phyloP scores from a whole-genome alignment of 2,329 filamentous ascomycete species.

The Ceratocystiopsis sp. region DNA sequence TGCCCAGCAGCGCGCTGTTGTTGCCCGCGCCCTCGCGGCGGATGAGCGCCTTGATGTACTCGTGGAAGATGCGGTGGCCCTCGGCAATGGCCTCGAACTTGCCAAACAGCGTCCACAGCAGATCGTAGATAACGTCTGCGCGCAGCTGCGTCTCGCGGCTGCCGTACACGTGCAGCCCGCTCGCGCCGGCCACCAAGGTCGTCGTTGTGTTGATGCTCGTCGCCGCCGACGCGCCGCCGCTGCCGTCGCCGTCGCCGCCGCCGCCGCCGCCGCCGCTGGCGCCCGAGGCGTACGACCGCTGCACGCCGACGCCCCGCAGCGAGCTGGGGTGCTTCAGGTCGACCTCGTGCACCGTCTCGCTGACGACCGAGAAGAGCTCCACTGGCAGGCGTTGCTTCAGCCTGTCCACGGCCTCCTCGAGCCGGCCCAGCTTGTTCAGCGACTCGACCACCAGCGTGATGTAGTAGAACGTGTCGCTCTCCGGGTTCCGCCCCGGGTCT shows the following conservation, averaged over 20 bases:
- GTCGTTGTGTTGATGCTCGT: constrained; percentile 14
- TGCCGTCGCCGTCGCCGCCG: background rate
- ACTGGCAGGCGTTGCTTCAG: constrained; percentile 88
- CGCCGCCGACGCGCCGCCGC: constrained; percentile 23
- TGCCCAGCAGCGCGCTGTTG: constrained; percentile 53
- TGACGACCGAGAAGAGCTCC: constrained; percentile 84
- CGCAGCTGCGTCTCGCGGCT: constrained; percentile 59
- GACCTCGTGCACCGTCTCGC: constrained; percentile 86
- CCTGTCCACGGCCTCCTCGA: constrained; percentile 74
- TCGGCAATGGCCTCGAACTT: constrained; percentile 97
- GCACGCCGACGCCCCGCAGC: constrained; percentile 36
- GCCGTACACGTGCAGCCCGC: constrained; percentile 43
- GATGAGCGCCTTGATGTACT: constrained; percentile 74
- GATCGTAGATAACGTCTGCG: constrained; percentile 74
- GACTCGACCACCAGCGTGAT: constrained; percentile 76
- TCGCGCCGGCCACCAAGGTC: background rate
- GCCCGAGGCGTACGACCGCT: constrained; percentile 19
- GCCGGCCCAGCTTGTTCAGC: constrained; percentile 69
- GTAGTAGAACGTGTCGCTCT: constrained; percentile 90
- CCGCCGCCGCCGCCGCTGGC: background rate
- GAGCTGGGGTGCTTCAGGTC: constrained; percentile 84
- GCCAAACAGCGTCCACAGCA: constrained; percentile 81
- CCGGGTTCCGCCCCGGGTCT: constrained; percentile 82
- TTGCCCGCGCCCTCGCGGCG: constrained; percentile 57
- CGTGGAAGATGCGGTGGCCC: constrained; percentile 83